Percentiles rank a stretch among this genome's conserved stretches.
Conservation (phyloP, 2,329 filamentous ascomycete genomes). For the Xylaria sp. region DNA sequence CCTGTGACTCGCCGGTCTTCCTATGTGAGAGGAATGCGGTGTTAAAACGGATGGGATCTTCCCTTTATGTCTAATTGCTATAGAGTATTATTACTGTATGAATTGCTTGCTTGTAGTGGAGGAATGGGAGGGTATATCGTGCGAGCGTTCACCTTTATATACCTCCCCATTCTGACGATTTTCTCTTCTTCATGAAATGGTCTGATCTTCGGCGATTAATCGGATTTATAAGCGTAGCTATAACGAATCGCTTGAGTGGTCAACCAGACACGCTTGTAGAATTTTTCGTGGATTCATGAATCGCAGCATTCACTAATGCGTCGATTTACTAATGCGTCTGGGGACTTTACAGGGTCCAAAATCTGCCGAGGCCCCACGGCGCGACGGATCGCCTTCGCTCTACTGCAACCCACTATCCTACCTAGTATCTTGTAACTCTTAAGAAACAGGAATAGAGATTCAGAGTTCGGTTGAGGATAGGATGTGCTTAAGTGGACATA, state of each 20-base stretch:
- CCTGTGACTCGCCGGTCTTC: neutral
- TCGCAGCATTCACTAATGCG: neutral
- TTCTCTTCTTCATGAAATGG: neutral
- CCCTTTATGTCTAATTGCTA: neutral
- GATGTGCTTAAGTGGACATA: no score
- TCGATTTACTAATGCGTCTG: neutral
- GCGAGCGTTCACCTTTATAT: conserved; percentile 8
- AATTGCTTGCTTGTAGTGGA: neutral
- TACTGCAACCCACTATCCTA: no score
- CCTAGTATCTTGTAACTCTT: no score
- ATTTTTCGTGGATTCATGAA: neutral
- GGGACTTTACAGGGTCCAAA: neutral
- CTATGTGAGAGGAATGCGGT: neutral
- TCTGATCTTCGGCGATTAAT: neutral
- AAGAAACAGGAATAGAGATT: no score
- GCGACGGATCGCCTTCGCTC: neutral
- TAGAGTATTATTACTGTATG: neutral
- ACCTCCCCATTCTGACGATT: neutral
- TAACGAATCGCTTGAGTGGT: neutral
- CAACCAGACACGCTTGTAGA: neutral
- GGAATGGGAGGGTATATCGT: no score
- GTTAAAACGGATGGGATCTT: neutral
- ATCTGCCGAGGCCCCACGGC: conserved; percentile 6
- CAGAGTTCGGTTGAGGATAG: no score
- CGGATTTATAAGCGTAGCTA: conserved; percentile 5